Conservation (phyloP, 2,329 filamentous ascomycete species). For the Nemania sp. region DNA sequence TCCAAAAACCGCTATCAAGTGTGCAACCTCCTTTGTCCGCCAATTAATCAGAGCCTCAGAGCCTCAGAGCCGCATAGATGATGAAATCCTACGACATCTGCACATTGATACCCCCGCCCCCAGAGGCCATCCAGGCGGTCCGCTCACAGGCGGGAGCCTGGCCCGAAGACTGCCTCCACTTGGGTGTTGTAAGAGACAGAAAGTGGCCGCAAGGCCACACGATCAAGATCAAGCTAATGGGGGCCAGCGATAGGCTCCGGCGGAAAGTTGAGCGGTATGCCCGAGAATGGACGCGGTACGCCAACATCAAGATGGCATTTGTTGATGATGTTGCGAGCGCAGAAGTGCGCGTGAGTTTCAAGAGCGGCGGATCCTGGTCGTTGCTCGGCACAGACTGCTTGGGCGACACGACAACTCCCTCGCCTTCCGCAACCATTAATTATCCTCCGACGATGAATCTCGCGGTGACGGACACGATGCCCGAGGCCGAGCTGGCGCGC, state of each 20-base stretch:
- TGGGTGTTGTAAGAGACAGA: not conserved
- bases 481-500: not conserved
- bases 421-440: too few species aligned
- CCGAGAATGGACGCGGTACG: conserved; percentile 11
- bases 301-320: conserved; percentile 14
- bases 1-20: too few species aligned
- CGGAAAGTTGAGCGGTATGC: conserved; percentile 7
- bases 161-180: not conserved
- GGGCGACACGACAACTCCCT: not conserved
- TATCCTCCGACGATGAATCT: conserved; percentile 19
- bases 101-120: conserved; percentile 1
- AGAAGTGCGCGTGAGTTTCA: conserved; percentile 10
- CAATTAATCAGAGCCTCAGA: too few species aligned
- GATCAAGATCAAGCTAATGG: conserved; percentile 6
- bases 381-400: conserved; percentile 2
- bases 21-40: too few species aligned
- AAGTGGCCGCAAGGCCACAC: conserved; percentile 3
- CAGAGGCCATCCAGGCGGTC: not conserved
- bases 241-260: not conserved
- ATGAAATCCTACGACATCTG: conserved; percentile 6
- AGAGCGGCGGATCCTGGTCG: conserved; percentile 11
- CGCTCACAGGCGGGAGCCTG: not conserved
- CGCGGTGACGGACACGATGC: conserved; percentile 1
- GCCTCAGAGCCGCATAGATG: not conserved
- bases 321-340: not conserved